phyloP scores from a whole-genome alignment of 768 basidiomycete genomes.

The Cyclocybe aegerita region DNA sequence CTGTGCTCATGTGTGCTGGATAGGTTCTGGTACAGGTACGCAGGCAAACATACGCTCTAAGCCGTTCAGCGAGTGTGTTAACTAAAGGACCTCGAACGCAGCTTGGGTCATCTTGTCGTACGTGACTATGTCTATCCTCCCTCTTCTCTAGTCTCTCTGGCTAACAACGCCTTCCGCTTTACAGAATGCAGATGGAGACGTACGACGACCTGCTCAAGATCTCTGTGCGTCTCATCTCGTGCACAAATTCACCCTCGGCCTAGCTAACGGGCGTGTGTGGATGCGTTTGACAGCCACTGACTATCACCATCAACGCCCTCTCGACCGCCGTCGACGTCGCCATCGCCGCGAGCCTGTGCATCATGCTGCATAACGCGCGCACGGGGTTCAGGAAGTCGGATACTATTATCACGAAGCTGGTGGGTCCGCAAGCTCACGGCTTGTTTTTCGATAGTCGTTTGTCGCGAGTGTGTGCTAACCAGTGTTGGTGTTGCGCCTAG shows the following conservation, averaged over 20 bases:
- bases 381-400: slow-evolving; percentile 57
- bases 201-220: slow-evolving; percentile 33
- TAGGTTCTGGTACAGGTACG: slow-evolving; percentile 36
- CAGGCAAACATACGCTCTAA: background rate
- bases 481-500: slow-evolving; percentile 14
- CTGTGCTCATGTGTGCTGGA: background rate
- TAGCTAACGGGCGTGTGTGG: too few relatives aligned
- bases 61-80: background rate
- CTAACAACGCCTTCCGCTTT: background rate
- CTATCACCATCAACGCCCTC: slow-evolving; percentile 51
- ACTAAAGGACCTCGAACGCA: slow-evolving; percentile 7
- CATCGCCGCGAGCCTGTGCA: slow-evolving; percentile 48
- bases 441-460: too few relatives aligned
- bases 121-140: too few relatives aligned
- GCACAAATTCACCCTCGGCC: too few relatives aligned
- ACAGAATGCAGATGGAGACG: slow-evolving; percentile 37
- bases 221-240: slow-evolving; percentile 30
- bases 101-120: slow-evolving; percentile 45
- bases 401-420: slow-evolving; percentile 48
- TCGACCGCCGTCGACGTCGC: slow-evolving; percentile 47
- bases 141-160: too few relatives aligned
- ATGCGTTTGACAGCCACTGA: slow-evolving; percentile 34
- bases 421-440: slow-evolving; percentile 10
- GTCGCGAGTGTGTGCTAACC: background rate
- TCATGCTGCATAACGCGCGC: slow-evolving; percentile 43